Conservation (phyloP, 108 stramenopile species). For the Cyclotella atomus region DNA sequence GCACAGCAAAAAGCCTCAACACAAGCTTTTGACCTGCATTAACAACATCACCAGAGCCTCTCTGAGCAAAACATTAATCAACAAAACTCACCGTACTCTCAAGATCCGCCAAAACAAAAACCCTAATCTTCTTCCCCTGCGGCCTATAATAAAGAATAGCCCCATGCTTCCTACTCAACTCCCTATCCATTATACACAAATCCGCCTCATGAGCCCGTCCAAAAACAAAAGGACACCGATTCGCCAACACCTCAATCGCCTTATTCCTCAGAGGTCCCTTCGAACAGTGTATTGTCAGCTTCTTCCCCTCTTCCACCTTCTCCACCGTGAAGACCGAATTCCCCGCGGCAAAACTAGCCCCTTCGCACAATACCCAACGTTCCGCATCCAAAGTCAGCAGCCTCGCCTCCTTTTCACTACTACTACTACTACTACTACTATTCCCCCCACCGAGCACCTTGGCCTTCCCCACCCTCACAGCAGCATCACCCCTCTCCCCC, state of each 20-base stretch:
- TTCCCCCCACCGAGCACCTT: no score
- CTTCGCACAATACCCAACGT: constrained; percentile 84
- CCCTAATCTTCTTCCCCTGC: constrained; percentile 57
- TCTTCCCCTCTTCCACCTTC: constrained; percentile 82
- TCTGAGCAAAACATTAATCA: neutral
- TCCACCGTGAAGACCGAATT: constrained; percentile 91
- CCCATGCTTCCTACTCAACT: constrained; percentile 86
- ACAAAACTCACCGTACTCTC: constrained; percentile 87
- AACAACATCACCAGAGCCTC: no score
- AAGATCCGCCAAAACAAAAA: constrained; percentile 82
- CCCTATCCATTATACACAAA: constrained; percentile 90
- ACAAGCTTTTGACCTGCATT: no score
- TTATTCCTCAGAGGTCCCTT: constrained; percentile 91
- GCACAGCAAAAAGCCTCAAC: no score
- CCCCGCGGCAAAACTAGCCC: constrained; percentile 88
- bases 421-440: constrained; percentile 16
- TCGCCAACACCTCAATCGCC: constrained; percentile 78
- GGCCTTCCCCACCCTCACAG: constrained; percentile 87
- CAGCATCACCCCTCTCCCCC: constrained; percentile 89
- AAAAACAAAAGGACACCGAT: constrained; percentile 85
- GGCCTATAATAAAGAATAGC: constrained; percentile 74
- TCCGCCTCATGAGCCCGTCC: constrained; percentile 92
- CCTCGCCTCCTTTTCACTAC: constrained; percentile 67
- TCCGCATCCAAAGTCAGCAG: constrained; percentile 87
- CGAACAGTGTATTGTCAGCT: constrained; percentile 86